phyloP scores from a whole-genome alignment of 169 alveolate species.

The Cryptosporidium parvum region DNA sequence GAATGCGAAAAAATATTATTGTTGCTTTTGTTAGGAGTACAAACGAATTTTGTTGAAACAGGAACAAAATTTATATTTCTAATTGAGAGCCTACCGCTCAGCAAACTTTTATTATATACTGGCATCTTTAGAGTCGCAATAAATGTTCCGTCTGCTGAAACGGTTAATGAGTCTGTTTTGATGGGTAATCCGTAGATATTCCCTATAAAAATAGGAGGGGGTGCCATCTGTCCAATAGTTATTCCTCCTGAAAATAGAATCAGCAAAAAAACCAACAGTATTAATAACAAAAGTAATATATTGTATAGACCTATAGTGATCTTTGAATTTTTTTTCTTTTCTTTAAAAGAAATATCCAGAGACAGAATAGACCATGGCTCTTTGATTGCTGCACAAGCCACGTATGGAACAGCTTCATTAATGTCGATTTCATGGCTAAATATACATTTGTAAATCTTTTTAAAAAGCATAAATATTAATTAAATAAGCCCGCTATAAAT shows the following conservation, averaged over 20 bases:
- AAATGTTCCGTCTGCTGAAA: conserved; percentile 51
- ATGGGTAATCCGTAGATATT: conserved; percentile 60
- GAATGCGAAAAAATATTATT: conserved; percentile 29
- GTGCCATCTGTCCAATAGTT: conserved; percentile 73
- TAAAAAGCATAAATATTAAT: background rate
- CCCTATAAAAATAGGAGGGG: conserved; percentile 70
- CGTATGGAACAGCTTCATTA: conserved; percentile 46
- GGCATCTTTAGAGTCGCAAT: conserved; percentile 44
- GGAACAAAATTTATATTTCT: conserved; percentile 42
- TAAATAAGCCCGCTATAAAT: background rate
- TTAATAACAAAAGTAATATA: conserved; percentile 16
- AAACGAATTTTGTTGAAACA: conserved; percentile 27
- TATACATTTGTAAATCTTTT: conserved; percentile 3
- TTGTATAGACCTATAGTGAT: conserved; percentile 51
- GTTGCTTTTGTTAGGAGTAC: conserved; percentile 38
- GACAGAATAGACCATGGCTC: conserved; percentile 48
- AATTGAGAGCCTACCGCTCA: conserved; percentile 55
- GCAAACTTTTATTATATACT: conserved; percentile 49
- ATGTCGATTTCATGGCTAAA: conserved; percentile 1
- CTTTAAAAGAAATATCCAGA: conserved; percentile 18
- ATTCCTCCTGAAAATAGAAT: conserved; percentile 69
- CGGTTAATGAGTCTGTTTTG: conserved; percentile 43
- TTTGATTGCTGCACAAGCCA: conserved; percentile 32
- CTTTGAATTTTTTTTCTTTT: conserved; percentile 44
- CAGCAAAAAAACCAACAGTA: conserved; percentile 60